Percentiles rank a stretch among this genome's conserved stretches.
Conservation (phyloP, 2,329 filamentous ascomycete genomes). For the Albophoma yamanashiensis region DNA sequence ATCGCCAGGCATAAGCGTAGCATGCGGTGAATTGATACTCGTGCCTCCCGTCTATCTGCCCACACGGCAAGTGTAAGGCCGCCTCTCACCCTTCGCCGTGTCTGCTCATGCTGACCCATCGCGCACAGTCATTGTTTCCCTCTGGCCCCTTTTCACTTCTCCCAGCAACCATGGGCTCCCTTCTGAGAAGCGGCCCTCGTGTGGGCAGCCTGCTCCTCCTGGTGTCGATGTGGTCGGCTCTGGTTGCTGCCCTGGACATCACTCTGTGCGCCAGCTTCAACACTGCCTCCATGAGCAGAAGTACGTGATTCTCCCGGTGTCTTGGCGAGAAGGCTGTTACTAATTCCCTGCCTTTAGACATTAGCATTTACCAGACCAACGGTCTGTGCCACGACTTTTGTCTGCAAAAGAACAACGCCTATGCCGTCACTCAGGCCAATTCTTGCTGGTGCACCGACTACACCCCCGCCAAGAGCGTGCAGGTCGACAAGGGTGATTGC, state of each 20-base stretch:
- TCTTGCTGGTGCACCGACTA: slow-evolving; percentile 70
- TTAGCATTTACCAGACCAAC: slow-evolving; percentile 54
- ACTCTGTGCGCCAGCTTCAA: slow-evolving; percentile 26
- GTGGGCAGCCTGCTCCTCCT: slow-evolving; percentile 8
- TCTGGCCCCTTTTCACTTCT: not conserved
- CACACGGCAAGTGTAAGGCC: not conserved
- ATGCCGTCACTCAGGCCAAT: slow-evolving; percentile 54
- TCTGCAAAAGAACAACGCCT: slow-evolving; percentile 41
- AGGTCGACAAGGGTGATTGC: slow-evolving; percentile 38
- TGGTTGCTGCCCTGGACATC: slow-evolving; percentile 15
- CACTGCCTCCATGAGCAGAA: slow-evolving; percentile 19
- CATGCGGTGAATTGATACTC: not conserved
- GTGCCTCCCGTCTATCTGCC: not conserved
- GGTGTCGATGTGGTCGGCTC: slow-evolving; percentile 11
- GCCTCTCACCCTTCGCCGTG: not conserved
- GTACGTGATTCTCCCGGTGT: slow-evolving; percentile 13
- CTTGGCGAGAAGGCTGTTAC: too few species aligned
- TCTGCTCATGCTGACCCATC: not conserved
- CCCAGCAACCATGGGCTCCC: slow-evolving; percentile 10
- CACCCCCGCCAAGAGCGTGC: slow-evolving; percentile 36
- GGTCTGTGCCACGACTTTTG: slow-evolving; percentile 57
- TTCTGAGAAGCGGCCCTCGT: slow-evolving; percentile 7
- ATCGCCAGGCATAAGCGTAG: not conserved
- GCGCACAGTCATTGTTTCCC: not conserved
- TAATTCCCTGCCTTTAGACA: slow-evolving; percentile 25